Base-by-base conservation (phyloP, 768 basidiomycete species). In the Termitomyces titanicus region DNA sequence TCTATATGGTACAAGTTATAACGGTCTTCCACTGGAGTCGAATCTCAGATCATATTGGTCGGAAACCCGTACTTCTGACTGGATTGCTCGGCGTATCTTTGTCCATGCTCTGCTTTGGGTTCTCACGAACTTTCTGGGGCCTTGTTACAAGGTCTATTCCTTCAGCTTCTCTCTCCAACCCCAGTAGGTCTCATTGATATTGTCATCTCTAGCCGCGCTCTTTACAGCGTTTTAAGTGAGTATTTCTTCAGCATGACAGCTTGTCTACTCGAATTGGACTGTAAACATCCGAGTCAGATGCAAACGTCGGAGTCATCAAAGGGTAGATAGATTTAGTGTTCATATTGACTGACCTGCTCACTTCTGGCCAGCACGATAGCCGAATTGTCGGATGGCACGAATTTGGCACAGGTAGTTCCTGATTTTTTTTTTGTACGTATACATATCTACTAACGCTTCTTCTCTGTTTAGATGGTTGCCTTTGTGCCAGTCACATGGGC, bases 21-120 rank as follows among this genome's bases (percentile, higher is more conserved):
- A 88, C 86, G 1, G 82, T 89, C 20, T 68, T 90, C 13, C 80
- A 86, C 56, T 92, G 89, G 88, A 84, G 86, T 64, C 79, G 85
- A n/a, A 49, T 85, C 8, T 90, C 88, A 8, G 89, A 92, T 59
- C 73, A 77, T 44, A 67, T 91, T 40, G 89, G 89, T 18, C 82
- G 89, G 37, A 89, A 86, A 61, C 89, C 89, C 0, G 81, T 92
- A 24, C 81, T 91, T 56, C 72, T 91, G 51, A 75, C 64, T 0
- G 89, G 89, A 1, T 68, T 91, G 3, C 66, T 79, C 24, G 88
- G 89, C 5, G 66, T 89, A n/a, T 80, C 84, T 0, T 35, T 80
- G 3, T 88, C 86, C 0, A 88, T 89, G 84, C 82, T 81, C 49
- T 82, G 80, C 65, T 89, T 91, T 60, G 89, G 89, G 20, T 64